A percentile compares a stretch with the other conserved stretches of the same genome.
Evolutionary conservation across 805 yeast genomes (phyloP).

Genomic region (Candida patagonica): DNA sequence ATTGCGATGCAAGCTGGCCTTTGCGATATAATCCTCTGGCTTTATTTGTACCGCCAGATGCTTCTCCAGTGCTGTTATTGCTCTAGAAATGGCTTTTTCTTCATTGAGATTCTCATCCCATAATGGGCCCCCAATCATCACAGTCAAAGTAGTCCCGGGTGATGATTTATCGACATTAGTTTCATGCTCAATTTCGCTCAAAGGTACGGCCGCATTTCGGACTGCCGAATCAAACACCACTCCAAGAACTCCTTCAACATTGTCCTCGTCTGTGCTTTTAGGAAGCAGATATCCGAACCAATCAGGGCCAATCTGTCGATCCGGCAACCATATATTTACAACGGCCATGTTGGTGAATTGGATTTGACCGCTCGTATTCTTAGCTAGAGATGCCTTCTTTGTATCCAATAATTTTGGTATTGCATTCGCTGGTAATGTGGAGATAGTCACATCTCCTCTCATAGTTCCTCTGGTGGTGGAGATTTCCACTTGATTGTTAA

Average conservation of each 20-base stretch:
- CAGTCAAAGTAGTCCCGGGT: slow-evolving; percentile 60
- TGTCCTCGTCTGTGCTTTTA: slow-evolving; percentile 32
- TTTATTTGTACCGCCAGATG: slow-evolving; percentile 31
- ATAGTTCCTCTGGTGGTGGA: slow-evolving; percentile 2
- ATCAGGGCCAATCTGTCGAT: slow-evolving; percentile 30
- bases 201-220: slow-evolving; percentile 42
- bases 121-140: slow-evolving; percentile 84
- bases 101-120: slow-evolving; percentile 27
- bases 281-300: slow-evolving; percentile 94
- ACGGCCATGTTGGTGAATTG: slow-evolving; percentile 50
- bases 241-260: slow-evolving; percentile 60
- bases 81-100: slow-evolving; percentile 23
- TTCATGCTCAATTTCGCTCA: slow-evolving; percentile 15
- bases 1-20: slow-evolving; percentile 36
- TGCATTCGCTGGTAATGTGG: slow-evolving; percentile 16
- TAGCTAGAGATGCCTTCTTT: slow-evolving; percentile 7
- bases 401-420: slow-evolving; percentile 10
- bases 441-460: slow-evolving; percentile 10
- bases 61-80: slow-evolving; percentile 32
- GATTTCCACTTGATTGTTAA: slow-evolving; percentile 5
- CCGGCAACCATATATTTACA: slow-evolving; percentile 57
- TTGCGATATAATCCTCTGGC: slow-evolving; percentile 24
- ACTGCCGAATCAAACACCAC: slow-evolving; percentile 86
- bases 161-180: not conserved
- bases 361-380: slow-evolving; percentile 33